phyloP scores from a whole-genome alignment of 805 yeast genomes.

The Candida succiphila region DNA sequence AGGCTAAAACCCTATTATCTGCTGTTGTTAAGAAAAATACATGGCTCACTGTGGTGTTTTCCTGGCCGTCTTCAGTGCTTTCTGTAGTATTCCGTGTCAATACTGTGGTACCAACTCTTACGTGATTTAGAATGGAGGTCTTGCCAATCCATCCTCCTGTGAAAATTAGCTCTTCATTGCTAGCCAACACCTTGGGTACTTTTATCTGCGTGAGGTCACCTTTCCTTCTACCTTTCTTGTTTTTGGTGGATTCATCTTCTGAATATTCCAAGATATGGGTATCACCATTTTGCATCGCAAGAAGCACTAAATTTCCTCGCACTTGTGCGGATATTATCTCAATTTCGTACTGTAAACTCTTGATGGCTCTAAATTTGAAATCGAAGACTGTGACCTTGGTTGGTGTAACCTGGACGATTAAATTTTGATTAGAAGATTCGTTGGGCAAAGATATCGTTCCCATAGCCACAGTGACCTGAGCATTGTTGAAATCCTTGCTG shows the following conservation, averaged over 20 bases:
- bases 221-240: constrained; percentile 1
- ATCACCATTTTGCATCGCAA: constrained; percentile 63
- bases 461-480: constrained; percentile 55
- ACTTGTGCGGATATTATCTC: constrained; percentile 58
- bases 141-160: constrained; percentile 60
- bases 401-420: constrained; percentile 68
- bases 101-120: constrained; percentile 20
- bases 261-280: constrained; percentile 42
- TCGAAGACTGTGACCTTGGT: constrained; percentile 55
- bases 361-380: constrained; percentile 43
- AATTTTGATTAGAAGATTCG: constrained; percentile 13
- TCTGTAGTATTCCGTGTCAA: constrained; percentile 12
- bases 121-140: constrained; percentile 35
- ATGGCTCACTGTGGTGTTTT: constrained; percentile 22
- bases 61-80: constrained; percentile 21
- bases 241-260: constrained; percentile 5
- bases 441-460: constrained; percentile 32
- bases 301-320: constrained; percentile 51
- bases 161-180: constrained; percentile 28
- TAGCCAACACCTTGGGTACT: constrained; percentile 23
- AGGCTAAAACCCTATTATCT: constrained; percentile 61
- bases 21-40: constrained; percentile 64
- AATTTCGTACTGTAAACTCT: constrained; percentile 42
- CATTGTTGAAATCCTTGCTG: constrained; percentile 52
- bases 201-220: constrained; percentile 18